phyloP scores from a whole-genome alignment of 305 asterid species.

The Striga hermonthica region DNA sequence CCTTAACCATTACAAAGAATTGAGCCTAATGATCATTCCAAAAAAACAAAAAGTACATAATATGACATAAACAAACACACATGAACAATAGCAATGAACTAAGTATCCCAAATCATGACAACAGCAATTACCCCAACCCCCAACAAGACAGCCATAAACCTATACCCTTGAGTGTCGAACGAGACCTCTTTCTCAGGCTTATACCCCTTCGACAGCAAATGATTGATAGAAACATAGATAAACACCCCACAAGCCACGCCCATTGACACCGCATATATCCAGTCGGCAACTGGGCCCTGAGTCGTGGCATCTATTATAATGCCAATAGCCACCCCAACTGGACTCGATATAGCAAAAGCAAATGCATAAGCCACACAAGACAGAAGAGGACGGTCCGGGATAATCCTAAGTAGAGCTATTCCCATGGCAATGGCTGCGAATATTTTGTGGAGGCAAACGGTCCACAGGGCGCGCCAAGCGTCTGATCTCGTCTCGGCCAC shows the following conservation, averaged over 20 bases:
- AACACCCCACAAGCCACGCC: conserved; percentile 91
- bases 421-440: conserved; percentile 97
- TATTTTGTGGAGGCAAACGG: conserved; percentile 78
- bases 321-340: conserved; percentile 78
- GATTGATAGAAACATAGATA: conserved; percentile 80
- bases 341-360: conserved; percentile 84
- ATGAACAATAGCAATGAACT: conserved; percentile 14
- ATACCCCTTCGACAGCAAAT: conserved; percentile 70
- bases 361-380: conserved; percentile 68
- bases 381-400: conserved; percentile 76
- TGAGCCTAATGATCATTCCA: no score
- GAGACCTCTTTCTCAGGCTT: conserved; percentile 42
- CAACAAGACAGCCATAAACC: conserved; percentile 65
- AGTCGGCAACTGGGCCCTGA: conserved; percentile 73
- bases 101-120: conserved; percentile 93
- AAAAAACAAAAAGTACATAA: no score
- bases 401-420: conserved; percentile 85
- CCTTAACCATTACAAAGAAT: no score
- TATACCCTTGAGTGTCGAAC: conserved; percentile 44
- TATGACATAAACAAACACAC: neutral
- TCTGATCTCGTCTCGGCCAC: conserved; percentile 75
- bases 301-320: conserved; percentile 75
- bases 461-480: conserved; percentile 92
- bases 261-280: conserved; percentile 88
- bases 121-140: conserved; percentile 85